phyloP scores from a whole-genome alignment of 371 early-diverging fungal genomes.

The Syncephalastrum sp. region DNA sequence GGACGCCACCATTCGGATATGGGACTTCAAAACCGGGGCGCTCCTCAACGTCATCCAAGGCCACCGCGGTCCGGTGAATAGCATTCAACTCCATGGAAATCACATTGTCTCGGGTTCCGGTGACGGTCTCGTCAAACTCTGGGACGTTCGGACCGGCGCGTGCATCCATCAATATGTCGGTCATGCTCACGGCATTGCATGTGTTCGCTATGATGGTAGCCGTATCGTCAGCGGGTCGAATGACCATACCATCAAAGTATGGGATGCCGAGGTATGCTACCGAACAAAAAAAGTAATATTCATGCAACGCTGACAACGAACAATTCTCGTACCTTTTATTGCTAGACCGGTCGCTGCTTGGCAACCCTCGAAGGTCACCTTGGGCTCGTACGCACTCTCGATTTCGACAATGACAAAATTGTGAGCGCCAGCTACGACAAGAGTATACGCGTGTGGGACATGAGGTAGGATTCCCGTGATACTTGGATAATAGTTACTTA shows the following conservation, averaged over 20 bases:
- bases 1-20: slow-evolving; percentile 89
- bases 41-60: slow-evolving; percentile 70
- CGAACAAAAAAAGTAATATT: slow-evolving; percentile 41
- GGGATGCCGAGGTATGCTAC: slow-evolving; percentile 75
- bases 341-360: not conserved
- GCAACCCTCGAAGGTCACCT: slow-evolving; percentile 71
- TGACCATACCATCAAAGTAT: slow-evolving; percentile 93
- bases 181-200: slow-evolving; percentile 87
- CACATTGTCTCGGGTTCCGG: slow-evolving; percentile 87
- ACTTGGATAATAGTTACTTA: not conserved
- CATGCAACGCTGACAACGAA: slow-evolving; percentile 3
- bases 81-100: slow-evolving; percentile 70
- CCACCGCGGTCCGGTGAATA: slow-evolving; percentile 90
- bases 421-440: slow-evolving; percentile 83
- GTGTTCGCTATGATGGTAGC: slow-evolving; percentile 91
- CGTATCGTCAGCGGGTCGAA: slow-evolving; percentile 92
- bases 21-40: slow-evolving; percentile 64
- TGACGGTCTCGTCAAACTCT: slow-evolving; percentile 84
- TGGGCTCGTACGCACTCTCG: slow-evolving; percentile 91
- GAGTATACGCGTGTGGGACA: slow-evolving; percentile 95
- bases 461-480: slow-evolving; percentile 22
- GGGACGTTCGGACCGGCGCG: slow-evolving; percentile 77
- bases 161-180: slow-evolving; percentile 69
- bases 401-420: slow-evolving; percentile 59
- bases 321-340: not conserved